These are phyloP conservation scores for Arbutus unedo DNA, from an alignment of 148 eudicot species.

Conservation along the genomic window DNA sequence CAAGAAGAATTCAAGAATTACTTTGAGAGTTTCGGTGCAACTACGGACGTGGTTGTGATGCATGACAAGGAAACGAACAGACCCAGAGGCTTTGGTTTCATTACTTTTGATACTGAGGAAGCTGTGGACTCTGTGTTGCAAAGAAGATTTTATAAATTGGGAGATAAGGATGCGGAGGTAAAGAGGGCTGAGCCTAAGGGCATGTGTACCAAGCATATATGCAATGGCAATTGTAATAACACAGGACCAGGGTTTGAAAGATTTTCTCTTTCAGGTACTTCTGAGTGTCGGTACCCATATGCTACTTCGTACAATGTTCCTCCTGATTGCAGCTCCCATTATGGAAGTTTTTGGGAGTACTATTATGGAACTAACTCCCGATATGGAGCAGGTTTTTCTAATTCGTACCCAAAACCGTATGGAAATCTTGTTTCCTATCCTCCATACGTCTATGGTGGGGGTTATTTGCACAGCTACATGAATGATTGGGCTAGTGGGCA, in stretches of 20 bases:
- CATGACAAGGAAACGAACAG: constrained; percentile 1
- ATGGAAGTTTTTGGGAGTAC: neutral
- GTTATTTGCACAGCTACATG: neutral
- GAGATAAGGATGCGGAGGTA: constrained; percentile 12
- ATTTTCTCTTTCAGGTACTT: neutral
- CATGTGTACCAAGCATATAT: neutral
- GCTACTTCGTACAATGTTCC: no score
- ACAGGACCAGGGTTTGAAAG: neutral
- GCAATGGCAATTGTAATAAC: neutral
- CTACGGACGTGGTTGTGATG: constrained; percentile 13
- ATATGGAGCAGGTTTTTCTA: neutral
- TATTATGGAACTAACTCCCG: neutral
- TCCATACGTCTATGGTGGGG: neutral
- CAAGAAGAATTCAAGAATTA: constrained; percentile 12
- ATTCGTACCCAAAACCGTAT: neutral
- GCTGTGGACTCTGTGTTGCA: constrained; percentile 10
- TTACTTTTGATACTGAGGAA: constrained; percentile 19
- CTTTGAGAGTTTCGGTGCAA: constrained; percentile 14
- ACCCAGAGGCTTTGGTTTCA: constrained; percentile 22
- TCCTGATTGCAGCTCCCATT: neutral
- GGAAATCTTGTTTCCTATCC: neutral
- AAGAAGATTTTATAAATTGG: constrained; percentile 10
- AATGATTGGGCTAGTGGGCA: neutral
- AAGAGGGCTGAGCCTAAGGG: constrained; percentile 15
- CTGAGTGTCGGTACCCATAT: neutral